Conservation (phyloP, 805 yeast species). For the Monosporozyma unispora region DNA sequence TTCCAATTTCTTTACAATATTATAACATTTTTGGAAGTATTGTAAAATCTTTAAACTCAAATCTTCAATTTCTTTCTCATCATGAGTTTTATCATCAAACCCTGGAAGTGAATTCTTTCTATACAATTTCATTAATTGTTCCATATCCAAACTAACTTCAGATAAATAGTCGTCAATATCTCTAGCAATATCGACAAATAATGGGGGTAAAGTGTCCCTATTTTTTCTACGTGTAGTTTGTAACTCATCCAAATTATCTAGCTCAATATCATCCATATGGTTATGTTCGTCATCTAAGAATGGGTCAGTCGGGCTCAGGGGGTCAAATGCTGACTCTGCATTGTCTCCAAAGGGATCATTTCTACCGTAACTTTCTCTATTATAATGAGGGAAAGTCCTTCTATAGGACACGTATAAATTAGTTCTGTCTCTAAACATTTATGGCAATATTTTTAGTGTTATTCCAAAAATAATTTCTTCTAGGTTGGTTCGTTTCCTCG, state of each 20-base stretch:
- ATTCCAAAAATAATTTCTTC: neutral
- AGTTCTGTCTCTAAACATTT: slow-evolving; percentile 88
- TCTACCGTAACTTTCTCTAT: neutral
- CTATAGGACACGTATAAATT: slow-evolving; percentile 82
- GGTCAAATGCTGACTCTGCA: slow-evolving; percentile 17
- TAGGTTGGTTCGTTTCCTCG: neutral
- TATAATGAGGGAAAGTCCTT: slow-evolving; percentile 67
- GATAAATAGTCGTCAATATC: slow-evolving; percentile 58
- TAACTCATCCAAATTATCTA: slow-evolving; percentile 12
- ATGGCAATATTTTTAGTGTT: neutral
- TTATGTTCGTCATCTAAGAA: slow-evolving; percentile 22
- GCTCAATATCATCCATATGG: slow-evolving; percentile 30
- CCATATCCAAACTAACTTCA: slow-evolving; percentile 45
- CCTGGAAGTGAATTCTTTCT: slow-evolving; percentile 81
- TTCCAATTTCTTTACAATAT: slow-evolving; percentile 60
- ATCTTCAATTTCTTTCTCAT: slow-evolving; percentile 72
- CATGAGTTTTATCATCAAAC: slow-evolving; percentile 66
- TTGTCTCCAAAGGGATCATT: slow-evolving; percentile 30
- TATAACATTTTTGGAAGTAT: slow-evolving; percentile 70
- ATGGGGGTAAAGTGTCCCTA: slow-evolving; percentile 50
- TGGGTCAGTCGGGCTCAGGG: slow-evolving; percentile 2
- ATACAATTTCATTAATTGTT: slow-evolving; percentile 58
- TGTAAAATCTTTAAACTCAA: slow-evolving; percentile 67
- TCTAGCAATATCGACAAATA: slow-evolving; percentile 62
- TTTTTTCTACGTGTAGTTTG: neutral